Conservation (phyloP, 768 basidiomycete species). For the Calocera viscosa region DNA sequence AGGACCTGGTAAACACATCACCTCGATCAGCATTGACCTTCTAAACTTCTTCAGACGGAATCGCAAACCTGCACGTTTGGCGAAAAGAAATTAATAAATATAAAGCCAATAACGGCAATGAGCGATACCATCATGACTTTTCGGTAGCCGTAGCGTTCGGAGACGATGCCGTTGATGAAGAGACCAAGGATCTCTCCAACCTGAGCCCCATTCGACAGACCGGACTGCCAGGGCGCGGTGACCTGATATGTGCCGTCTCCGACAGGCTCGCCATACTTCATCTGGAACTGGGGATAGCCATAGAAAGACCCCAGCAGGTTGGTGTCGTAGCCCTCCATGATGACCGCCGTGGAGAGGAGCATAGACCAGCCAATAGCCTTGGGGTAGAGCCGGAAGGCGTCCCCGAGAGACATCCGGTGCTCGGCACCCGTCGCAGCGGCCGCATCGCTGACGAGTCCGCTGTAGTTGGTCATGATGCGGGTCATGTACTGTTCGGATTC, state of each 20-base stretch:
- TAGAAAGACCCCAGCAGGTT: conserved; percentile 16
- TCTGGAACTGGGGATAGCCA: conserved; percentile 16
- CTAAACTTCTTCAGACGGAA: too few species aligned
- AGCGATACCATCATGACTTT: conserved; percentile 24
- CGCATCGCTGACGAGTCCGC: not conserved
- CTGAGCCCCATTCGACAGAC: conserved; percentile 25
- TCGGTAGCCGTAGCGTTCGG: conserved; percentile 29
- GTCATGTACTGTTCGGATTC: not conserved
- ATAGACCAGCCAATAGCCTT: conserved; percentile 28
- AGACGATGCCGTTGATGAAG: conserved; percentile 14
- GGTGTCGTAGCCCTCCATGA: conserved; percentile 10
- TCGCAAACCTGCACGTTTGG: not conserved
- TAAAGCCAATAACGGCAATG: conserved; percentile 18
- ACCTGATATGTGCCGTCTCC: conserved; percentile 24
- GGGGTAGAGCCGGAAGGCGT: conserved; percentile 27
- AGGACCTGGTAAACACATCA: too few species aligned
- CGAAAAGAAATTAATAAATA: conserved; percentile 16
- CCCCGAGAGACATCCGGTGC: conserved; percentile 23
- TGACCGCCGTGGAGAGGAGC: conserved; percentile 15
- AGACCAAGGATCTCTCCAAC: conserved; percentile 19
- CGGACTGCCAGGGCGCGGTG: conserved; percentile 29
- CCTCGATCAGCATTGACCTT: too few species aligned
- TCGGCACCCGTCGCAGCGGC: conserved; percentile 21
- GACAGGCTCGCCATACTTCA: conserved; percentile 13
- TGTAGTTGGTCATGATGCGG: not conserved